These are phyloP conservation scores for Arachis stenosperma DNA, from an alignment of 306 rosid species.

Conservation along the genomic window DNA sequence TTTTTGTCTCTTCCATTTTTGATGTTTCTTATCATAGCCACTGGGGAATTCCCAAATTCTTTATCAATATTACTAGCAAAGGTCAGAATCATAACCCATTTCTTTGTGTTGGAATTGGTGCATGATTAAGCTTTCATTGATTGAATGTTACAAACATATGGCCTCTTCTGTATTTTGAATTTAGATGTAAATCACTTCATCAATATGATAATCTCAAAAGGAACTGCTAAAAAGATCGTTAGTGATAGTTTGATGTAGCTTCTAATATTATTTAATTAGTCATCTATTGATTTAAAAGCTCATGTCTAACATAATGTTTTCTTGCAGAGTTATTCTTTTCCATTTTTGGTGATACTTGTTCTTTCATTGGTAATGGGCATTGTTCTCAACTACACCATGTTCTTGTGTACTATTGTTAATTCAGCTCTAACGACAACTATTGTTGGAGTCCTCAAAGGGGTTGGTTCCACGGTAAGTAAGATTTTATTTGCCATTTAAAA, in stretches of 20 bases:
- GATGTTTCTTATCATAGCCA: slow-evolving; percentile 80
- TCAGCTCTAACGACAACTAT: slow-evolving; percentile 94
- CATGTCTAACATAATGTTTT: slow-evolving; percentile 33
- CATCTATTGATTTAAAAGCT: slow-evolving; percentile 12
- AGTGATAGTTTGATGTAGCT: slow-evolving; percentile 12
- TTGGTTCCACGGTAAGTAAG: slow-evolving; percentile 85
- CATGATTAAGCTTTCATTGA: slow-evolving; percentile 2
- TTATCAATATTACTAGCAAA: slow-evolving; percentile 70
- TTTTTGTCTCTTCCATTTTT: slow-evolving; percentile 91
- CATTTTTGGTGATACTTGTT: slow-evolving; percentile 73
- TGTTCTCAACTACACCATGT: slow-evolving; percentile 96
- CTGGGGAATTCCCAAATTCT: slow-evolving; percentile 91
- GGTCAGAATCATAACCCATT: slow-evolving; percentile 56
- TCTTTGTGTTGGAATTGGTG: slow-evolving; percentile 28
- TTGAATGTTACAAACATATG: slow-evolving; percentile 15
- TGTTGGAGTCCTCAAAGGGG: slow-evolving; percentile 98
- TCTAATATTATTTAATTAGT: background rate
- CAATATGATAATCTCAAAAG: slow-evolving; percentile 15
- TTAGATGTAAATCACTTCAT: slow-evolving; percentile 1
- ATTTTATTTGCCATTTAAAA: slow-evolving; percentile 30
- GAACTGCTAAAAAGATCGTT: slow-evolving; percentile 5
- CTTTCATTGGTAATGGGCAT: slow-evolving; percentile 92
- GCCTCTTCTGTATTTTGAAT: slow-evolving; percentile 10
- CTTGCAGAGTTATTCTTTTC: slow-evolving; percentile 77
- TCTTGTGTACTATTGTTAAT: slow-evolving; percentile 92